These are phyloP conservation scores for Arbutus unedo DNA, from an alignment of 148 eudicot species.

Conservation along the genomic window DNA sequence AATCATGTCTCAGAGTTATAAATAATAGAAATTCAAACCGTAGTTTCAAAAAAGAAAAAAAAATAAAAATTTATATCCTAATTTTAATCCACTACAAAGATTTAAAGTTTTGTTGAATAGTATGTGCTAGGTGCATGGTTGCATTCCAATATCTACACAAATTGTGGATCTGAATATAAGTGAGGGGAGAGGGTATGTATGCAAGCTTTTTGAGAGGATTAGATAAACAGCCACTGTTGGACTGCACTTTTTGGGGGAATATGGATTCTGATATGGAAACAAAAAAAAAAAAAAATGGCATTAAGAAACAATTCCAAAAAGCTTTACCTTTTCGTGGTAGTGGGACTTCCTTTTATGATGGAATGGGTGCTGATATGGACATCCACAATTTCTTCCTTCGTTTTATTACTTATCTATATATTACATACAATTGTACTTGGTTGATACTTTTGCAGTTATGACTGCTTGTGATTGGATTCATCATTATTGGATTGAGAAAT, in stretches of 20 bases:
- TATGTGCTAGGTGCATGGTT: background rate
- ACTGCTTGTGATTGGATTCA: no score
- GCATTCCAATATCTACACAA: background rate
- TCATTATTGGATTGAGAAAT: no score
- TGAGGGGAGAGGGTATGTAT: background rate
- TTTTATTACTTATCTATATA: background rate
- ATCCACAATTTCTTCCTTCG: slow-evolving; percentile 8
- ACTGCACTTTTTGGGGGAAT: background rate
- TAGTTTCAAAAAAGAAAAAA: background rate
- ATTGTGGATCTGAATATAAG: background rate
- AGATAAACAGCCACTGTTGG: background rate
- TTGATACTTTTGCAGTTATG: background rate
- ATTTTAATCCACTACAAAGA: background rate
- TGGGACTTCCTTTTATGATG: slow-evolving; percentile 9
- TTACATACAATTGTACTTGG: background rate
- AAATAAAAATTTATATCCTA: background rate
- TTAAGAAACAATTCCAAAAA: background rate
- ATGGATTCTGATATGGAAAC: background rate
- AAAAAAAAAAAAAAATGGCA: background rate
- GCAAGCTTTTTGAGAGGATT: background rate
- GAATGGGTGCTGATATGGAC: background rate
- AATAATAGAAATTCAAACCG: background rate
- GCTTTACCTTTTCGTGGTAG: background rate
- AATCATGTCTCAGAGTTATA: background rate
- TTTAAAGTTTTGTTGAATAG: background rate